phyloP scores from a whole-genome alignment of 768 basidiomycete species.

The Kwoniella sp. region DNA sequence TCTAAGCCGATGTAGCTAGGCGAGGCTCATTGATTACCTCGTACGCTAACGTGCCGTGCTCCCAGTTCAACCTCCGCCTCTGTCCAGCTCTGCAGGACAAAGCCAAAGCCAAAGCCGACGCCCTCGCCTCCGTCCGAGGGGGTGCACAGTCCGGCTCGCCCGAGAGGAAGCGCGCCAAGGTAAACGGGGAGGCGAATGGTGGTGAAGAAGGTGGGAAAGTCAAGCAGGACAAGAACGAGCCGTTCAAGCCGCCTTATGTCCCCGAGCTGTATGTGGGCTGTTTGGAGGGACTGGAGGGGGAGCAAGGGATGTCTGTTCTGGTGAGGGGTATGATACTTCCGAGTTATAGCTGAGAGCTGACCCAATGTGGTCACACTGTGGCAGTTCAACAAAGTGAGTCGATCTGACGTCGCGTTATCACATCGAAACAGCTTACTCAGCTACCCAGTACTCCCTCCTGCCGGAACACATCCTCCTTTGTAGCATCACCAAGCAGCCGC shows the following conservation, averaged over 20 bases:
- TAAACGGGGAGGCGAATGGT: constrained; percentile 3
- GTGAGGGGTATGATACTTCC: constrained; percentile 25
- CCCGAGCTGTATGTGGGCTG: constrained; percentile 71
- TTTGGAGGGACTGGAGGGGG: constrained; percentile 55
- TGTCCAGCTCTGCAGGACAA: constrained; percentile 85
- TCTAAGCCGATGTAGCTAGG: no score
- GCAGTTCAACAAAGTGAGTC: constrained; percentile 39
- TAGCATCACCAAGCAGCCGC: constrained; percentile 52
- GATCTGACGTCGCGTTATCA: constrained; percentile 3
- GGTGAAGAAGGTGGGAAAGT: constrained; percentile 13
- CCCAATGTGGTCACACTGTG: not conserved
- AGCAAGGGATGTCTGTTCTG: constrained; percentile 54
- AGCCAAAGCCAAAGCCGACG: constrained; percentile 51
- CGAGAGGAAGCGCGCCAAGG: constrained; percentile 26
- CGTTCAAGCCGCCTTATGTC: constrained; percentile 83
- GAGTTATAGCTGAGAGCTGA: not conserved
- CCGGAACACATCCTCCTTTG: constrained; percentile 76
- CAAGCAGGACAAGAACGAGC: constrained; percentile 53
- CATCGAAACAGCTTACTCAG: no score
- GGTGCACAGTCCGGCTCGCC: constrained; percentile 14
- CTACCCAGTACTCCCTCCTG: constrained; percentile 62
- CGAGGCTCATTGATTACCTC: no score
- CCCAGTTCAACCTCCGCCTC: constrained; percentile 76
- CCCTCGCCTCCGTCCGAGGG: constrained; percentile 54
- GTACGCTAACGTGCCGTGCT: no score